These are phyloP conservation scores for Citrullus colocynthis DNA, from an alignment of 306 rosid species.

Conservation along the genomic window DNA sequence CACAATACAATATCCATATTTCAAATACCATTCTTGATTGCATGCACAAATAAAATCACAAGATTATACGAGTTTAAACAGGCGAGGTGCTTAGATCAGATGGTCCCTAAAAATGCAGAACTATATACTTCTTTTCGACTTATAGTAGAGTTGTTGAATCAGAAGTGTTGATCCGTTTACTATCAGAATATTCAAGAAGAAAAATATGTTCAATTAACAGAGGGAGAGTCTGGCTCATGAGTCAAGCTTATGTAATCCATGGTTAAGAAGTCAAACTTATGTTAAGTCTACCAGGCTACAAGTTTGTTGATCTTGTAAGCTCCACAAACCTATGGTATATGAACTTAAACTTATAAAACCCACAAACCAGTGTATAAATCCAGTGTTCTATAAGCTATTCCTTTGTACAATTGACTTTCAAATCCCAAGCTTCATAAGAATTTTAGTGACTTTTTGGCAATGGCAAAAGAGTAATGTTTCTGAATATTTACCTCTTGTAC, in stretches of 20 bases:
- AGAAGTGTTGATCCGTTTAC: background rate
- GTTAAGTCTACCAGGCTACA: background rate
- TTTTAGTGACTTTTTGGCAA: background rate
- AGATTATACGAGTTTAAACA: background rate
- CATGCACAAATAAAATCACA: background rate
- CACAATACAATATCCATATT: conserved; percentile 9
- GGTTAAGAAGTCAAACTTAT: background rate
- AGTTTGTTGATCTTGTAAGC: background rate
- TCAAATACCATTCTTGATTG: background rate
- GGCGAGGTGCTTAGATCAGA: background rate
- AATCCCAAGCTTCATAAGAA: background rate
- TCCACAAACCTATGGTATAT: too few species aligned
- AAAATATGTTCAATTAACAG: background rate
- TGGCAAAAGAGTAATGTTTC: background rate
- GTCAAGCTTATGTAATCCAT: background rate
- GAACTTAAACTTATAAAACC: background rate
- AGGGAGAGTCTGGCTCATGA: background rate
- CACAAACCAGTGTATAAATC: background rate
- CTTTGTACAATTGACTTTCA: background rate
- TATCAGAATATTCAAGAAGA: background rate
- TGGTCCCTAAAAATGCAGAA: background rate
- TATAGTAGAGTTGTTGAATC: background rate
- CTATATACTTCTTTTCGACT: background rate
- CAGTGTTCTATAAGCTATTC: background rate
- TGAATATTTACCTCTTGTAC: conserved; percentile 68